These are phyloP conservation scores for Wickerhamomyces xylosicus DNA, from an alignment of 805 yeast species.

Conservation along the genomic window DNA sequence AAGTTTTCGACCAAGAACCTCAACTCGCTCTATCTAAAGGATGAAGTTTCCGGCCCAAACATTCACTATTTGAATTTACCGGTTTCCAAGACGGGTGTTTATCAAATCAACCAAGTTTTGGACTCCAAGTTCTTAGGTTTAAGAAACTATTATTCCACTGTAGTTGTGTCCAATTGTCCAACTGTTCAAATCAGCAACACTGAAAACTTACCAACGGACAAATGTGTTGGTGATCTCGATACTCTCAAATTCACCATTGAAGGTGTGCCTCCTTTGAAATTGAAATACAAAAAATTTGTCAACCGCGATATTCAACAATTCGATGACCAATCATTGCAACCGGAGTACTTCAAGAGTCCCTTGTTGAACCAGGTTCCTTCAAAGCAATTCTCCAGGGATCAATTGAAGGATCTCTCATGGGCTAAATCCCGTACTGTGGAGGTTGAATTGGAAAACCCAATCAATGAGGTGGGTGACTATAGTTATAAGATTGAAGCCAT, in stretches of 20 bases:
- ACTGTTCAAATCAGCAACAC: constrained; percentile 41
- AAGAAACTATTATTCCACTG: constrained; percentile 48
- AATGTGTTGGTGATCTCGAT: constrained; percentile 56
- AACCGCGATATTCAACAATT: constrained; percentile 24
- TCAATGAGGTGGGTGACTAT: constrained; percentile 39
- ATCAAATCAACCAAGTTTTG: constrained; percentile 53
- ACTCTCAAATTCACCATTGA: constrained; percentile 40
- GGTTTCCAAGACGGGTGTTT: constrained; percentile 62
- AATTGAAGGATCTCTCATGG: constrained; percentile 31
- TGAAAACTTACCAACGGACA: constrained; percentile 24
- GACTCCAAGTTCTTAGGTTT: constrained; percentile 58
- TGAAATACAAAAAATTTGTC: constrained; percentile 41
- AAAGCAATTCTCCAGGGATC: constrained; percentile 20
- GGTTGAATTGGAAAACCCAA: constrained; percentile 31
- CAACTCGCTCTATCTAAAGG: constrained; percentile 15
- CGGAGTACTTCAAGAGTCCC: constrained; percentile 43
- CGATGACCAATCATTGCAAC: constrained; percentile 36
- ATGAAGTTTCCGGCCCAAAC: constrained; percentile 17
- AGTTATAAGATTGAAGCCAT: constrained; percentile 46
- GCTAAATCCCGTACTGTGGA: constrained; percentile 31
- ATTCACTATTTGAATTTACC: constrained; percentile 59
- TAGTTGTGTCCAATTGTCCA: constrained; percentile 73
- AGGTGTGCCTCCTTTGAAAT: constrained; percentile 74
- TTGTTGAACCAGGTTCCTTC: constrained; percentile 24
- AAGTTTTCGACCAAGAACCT: constrained; percentile 19